Evolutionary conservation across 2,329 filamentous ascomycete species (phyloP), one percentile per base, ranked within the genome.

Genomic region (Fusarium duplospermum): DNA sequence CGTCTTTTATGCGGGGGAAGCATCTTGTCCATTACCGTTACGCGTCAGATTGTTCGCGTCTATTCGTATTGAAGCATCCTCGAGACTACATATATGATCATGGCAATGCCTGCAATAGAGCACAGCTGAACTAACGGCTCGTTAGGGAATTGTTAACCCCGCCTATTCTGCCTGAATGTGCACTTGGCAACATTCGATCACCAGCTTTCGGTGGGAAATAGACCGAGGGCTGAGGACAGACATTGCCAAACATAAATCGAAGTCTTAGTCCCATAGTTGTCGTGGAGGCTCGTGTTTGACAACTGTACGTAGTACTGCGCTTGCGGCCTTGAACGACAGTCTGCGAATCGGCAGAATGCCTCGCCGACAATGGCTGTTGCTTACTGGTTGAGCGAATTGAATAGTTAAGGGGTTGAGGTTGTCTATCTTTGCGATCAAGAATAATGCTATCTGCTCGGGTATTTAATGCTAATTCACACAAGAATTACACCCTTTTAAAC

Each of bases 331-430:
- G n/a, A n/a, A n/a, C n/a, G n/a, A n/a, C n/a, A n/a, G n/a, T 9
- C 45, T 50, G 6, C 45, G 9, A 13, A 29, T 50, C 45, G 45
- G 24, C 3, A 16, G 27, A 50, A 50, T 29, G 2, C 24, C 10
- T 50, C 9, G 24, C 45, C 24, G 24, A 50, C 5, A 29, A 4
- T 27, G 24, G 13, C 16, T 7, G 10, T 8, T 29, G 24, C 45
- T 47, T 29, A 50, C 24, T 50, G 16, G 16, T 29, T 29, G 24
- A n/a, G 16, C 16, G 5, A 50, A 27, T 13, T 29, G 24, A 27
- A n/a, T 6, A 2, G 5, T 29, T 1, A 50, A 50, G 24, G 2
- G 7, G 1, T 29, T 29, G 2, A 4, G n/a, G 0, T 14, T 7
- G 24, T 13, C 45, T 13, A 29, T 50, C n/a, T 4, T n/a, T 24